Percentiles rank a stretch among this genome's conserved stretches.
phyloP scores from a whole-genome alignment of 2,329 filamentous ascomycete species.

The Tothia fuscella region DNA sequence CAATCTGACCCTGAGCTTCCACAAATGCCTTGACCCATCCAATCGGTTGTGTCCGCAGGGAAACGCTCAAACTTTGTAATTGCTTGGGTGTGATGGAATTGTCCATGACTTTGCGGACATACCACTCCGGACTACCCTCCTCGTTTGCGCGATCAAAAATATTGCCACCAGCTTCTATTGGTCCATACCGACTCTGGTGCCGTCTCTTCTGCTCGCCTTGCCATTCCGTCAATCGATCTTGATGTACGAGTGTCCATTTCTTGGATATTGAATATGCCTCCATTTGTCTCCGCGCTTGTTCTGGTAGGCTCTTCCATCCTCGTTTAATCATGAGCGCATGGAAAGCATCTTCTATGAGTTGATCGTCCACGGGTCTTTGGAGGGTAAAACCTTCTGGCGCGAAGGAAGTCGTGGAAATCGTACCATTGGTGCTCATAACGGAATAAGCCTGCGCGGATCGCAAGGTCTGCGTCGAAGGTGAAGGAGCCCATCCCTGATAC shows the following conservation, averaged over 20 bases:
- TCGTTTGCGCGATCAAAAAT: conserved; percentile 75
- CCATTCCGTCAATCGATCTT: conserved; percentile 85
- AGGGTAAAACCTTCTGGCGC: conserved; percentile 47
- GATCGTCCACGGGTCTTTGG: conserved; percentile 65
- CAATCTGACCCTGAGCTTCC: conserved; percentile 93
- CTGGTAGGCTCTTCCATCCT: conserved; percentile 93
- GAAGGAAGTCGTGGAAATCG: conserved; percentile 37
- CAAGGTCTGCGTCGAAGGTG: conserved; percentile 10
- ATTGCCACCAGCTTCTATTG: conserved; percentile 56
- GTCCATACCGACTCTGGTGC: conserved; percentile 57
- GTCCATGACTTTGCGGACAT: conserved; percentile 92
- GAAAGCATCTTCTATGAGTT: conserved; percentile 82
- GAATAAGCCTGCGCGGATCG: conserved; percentile 23
- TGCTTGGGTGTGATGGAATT: conserved; percentile 87
- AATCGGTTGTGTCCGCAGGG: conserved; percentile 88
- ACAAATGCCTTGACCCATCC: conserved; percentile 94
- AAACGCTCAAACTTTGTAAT: conserved; percentile 85
- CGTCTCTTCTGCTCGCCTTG: conserved; percentile 88
- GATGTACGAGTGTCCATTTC: conserved; percentile 95
- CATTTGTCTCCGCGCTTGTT: conserved; percentile 92
- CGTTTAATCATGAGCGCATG: conserved; percentile 91
- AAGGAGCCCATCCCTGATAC: conserved; percentile 2
- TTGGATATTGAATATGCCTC: conserved; percentile 85
- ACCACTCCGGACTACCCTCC: conserved; percentile 96
- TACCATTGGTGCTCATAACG: conserved; percentile 27